A percentile compares a stretch with the other conserved stretches of the same genome.
phyloP scores from a whole-genome alignment of 441 rosid genomes.

The Francoa sonchifolia region DNA sequence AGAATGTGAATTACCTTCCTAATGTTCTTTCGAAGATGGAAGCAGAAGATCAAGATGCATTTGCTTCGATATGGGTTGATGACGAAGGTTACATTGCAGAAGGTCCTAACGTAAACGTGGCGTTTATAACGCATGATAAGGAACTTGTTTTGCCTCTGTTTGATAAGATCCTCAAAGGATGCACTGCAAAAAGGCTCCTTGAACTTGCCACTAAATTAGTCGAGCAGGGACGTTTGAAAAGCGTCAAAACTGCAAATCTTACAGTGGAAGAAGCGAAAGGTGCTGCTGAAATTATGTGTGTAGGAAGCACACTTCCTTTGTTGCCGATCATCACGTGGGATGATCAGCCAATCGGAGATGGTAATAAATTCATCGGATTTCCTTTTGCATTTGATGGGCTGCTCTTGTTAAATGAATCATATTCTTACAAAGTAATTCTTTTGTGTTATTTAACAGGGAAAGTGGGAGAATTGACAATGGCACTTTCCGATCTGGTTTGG shows the following conservation, averaged over 20 bases:
- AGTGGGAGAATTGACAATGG: conserved; percentile 57
- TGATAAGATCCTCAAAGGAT: conserved; percentile 53
- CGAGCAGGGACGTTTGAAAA: conserved; percentile 34
- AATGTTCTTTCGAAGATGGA: conserved; percentile 50
- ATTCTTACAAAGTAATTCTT: neutral
- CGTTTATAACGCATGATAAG: conserved; percentile 35
- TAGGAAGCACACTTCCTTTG: conserved; percentile 58
- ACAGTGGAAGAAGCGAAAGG: conserved; percentile 37
- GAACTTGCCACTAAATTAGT: conserved; percentile 41
- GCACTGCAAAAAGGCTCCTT: conserved; percentile 59
- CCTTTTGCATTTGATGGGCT: neutral
- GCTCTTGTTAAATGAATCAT: too few species aligned
- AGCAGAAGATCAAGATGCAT: conserved; percentile 55
- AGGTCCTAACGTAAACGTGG: conserved; percentile 64
- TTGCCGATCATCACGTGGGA: conserved; percentile 57
- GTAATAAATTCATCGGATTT: conserved; percentile 16
- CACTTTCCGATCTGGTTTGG: conserved; percentile 58
- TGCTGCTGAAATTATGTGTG: conserved; percentile 48
- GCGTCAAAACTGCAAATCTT: conserved; percentile 27
- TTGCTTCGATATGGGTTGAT: conserved; percentile 54
- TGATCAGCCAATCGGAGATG: conserved; percentile 47
- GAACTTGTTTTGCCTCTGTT: conserved; percentile 46
- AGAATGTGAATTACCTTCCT: conserved; percentile 61
- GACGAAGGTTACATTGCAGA: conserved; percentile 46
- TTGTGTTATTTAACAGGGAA: conserved; percentile 26